Conservation (phyloP, 331 rosid genomes). For the Phaseolus coccineus region DNA sequence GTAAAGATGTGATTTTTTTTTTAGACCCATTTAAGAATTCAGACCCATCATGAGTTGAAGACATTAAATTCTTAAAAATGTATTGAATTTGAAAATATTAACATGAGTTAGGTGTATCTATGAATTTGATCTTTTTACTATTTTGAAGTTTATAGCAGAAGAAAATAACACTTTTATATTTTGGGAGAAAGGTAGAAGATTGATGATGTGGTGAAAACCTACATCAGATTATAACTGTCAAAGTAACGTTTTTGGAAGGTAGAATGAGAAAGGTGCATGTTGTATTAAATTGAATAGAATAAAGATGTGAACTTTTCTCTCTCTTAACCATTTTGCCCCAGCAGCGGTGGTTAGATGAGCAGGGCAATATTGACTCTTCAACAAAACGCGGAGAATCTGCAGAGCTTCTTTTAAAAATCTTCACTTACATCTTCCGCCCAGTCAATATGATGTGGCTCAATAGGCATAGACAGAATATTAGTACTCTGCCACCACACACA, state of each 20-base stretch:
- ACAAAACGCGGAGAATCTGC: slow-evolving; percentile 47
- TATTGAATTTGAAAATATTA: too few species aligned
- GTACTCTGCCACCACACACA: slow-evolving; percentile 7
- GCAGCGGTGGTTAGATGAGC: slow-evolving; percentile 13
- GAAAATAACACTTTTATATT: background rate
- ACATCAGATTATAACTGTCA: too few species aligned
- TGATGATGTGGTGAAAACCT: too few species aligned
- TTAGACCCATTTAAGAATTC: too few species aligned
- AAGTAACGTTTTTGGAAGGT: too few species aligned
- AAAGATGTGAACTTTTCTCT: background rate
- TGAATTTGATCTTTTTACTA: too few species aligned
- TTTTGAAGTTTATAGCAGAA: too few species aligned
- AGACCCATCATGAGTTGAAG: too few species aligned
- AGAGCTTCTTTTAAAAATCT: background rate
- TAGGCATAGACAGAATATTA: background rate
- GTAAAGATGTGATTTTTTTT: too few species aligned
- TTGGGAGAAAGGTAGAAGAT: background rate
- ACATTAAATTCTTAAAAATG: too few species aligned
- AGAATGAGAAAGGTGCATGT: background rate
- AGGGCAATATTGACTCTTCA: slow-evolving; percentile 41
- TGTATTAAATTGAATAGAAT: too few species aligned
- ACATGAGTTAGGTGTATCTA: too few species aligned
- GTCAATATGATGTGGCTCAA: slow-evolving; percentile 37
- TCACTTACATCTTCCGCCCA: slow-evolving; percentile 13
- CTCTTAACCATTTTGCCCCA: background rate